These are phyloP conservation scores for Wickerhamomyces strasburgensis DNA, from an alignment of 805 yeast species.

Conservation along the genomic window DNA sequence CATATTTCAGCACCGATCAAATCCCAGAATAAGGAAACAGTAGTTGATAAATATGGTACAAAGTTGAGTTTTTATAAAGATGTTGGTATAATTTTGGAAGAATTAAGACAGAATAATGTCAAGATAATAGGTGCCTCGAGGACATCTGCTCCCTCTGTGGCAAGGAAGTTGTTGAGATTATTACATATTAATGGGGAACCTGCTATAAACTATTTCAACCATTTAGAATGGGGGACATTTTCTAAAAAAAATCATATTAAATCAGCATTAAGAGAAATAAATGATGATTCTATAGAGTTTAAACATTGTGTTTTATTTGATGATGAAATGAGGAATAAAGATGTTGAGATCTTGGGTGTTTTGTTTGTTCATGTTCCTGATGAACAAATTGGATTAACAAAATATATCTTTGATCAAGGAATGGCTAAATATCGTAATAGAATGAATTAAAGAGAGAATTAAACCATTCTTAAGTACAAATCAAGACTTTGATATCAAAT, in stretches of 20 bases:
- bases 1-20: constrained; percentile 56
- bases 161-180: constrained; percentile 52
- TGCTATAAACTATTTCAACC: constrained; percentile 47
- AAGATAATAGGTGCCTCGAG: constrained; percentile 69
- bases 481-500: background rate
- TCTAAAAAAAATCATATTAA: constrained; percentile 49
- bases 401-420: constrained; percentile 10
- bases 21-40: constrained; percentile 28
- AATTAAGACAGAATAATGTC: constrained; percentile 43
- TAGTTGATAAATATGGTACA: constrained; percentile 51
- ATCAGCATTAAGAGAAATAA: constrained; percentile 50
- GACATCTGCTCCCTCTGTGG: constrained; percentile 76
- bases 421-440: constrained; percentile 4
- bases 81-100: constrained; percentile 57
- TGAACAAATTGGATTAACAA: constrained; percentile 30
- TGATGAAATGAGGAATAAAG: constrained; percentile 74
- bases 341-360: constrained; percentile 68
- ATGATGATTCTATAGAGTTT: constrained; percentile 44
- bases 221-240: constrained; percentile 66
- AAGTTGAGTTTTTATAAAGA: constrained; percentile 58
- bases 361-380: constrained; percentile 60
- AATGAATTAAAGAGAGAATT: background rate
- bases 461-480: no score
- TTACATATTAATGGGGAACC: constrained; percentile 52
- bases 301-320: constrained; percentile 51